phyloP scores from a whole-genome alignment of 2,329 filamentous ascomycete species.

The Ramularia collo-cygni region DNA sequence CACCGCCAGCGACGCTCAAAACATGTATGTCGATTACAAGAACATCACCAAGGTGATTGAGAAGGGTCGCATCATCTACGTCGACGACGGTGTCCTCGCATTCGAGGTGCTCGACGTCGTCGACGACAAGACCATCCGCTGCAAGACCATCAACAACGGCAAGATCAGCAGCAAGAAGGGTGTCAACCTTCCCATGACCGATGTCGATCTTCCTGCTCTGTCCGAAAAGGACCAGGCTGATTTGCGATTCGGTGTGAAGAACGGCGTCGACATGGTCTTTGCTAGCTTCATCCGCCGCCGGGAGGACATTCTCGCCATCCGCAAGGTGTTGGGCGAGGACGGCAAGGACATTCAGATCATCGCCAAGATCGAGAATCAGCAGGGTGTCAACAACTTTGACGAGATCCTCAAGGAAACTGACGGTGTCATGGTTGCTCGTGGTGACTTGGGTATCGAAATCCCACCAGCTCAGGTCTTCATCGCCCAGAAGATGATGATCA shows the following conservation, averaged over 20 bases:
- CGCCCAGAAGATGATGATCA: constrained; percentile 99
- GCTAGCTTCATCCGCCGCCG: constrained; percentile 95
- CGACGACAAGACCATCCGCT: constrained; percentile 82
- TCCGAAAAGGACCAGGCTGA: constrained; percentile 98
- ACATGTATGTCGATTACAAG: constrained; percentile 99
- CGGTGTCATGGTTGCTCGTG: constrained; percentile 99
- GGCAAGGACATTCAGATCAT: constrained; percentile 98
- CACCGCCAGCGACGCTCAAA: constrained; percentile 74
- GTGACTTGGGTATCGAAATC: constrained; percentile 97
- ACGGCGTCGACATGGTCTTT: constrained; percentile 98
- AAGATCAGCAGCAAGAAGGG: constrained; percentile 99
- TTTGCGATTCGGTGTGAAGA: constrained; percentile 93
- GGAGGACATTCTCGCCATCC: constrained; percentile 88
- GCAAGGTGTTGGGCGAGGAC: constrained; percentile 79
- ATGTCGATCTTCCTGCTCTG: constrained; percentile 93
- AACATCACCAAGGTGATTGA: constrained; percentile 99
- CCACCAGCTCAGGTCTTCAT: constrained; percentile 97
- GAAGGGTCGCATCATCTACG: constrained; percentile 87
- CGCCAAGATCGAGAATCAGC: constrained; percentile 99
- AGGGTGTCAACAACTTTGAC: constrained; percentile 98
- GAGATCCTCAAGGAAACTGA: constrained; percentile 95
- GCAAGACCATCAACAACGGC: constrained; percentile 89
- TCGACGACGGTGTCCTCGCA: constrained; percentile 95
- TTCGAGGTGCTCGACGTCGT: constrained; percentile 86
- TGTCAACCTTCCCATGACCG: constrained; percentile 97